phyloP scores from a whole-genome alignment of 768 basidiomycete genomes.

The Russula lepida region DNA sequence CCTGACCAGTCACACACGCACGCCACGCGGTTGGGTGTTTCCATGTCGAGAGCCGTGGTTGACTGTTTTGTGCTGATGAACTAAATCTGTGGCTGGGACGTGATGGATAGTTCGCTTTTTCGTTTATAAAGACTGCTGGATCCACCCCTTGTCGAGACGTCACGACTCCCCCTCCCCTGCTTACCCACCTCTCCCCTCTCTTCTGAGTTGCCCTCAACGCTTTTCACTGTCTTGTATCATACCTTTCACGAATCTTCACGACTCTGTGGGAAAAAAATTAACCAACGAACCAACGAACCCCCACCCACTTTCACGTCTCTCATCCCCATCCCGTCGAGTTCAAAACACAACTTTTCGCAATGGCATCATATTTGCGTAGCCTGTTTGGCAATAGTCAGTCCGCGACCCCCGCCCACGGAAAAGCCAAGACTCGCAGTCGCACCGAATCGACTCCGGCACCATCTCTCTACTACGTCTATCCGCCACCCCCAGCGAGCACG shows the following conservation, averaged over 20 bases:
- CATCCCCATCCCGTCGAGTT: background rate
- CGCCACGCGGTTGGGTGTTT: too few species aligned
- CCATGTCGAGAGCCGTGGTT: background rate
- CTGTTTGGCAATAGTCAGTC: conserved; percentile 32
- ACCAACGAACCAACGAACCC: background rate
- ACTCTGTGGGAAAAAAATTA: background rate
- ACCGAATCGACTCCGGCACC: conserved; percentile 33
- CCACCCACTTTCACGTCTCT: background rate
- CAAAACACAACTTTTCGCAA: conserved; percentile 20
- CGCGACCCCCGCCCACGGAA: conserved; percentile 25
- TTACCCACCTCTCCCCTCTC: background rate
- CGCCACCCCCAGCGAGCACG: conserved; percentile 14
- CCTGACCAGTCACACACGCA: background rate
- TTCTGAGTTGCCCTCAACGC: background rate
- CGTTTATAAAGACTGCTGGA: conserved; percentile 14
- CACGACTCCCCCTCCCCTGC: background rate
- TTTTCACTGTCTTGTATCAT: background rate
- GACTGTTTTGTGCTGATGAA: background rate
- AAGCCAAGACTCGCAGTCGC: conserved; percentile 36
- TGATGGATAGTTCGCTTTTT: background rate
- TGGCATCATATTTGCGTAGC: conserved; percentile 46
- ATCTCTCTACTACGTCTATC: conserved; percentile 25
- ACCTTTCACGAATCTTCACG: conserved; percentile 11
- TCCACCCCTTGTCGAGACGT: background rate
- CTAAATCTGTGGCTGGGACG: background rate